phyloP scores from a whole-genome alignment of 345 rosid genomes.

The Eucalyptus sideroxylon region DNA sequence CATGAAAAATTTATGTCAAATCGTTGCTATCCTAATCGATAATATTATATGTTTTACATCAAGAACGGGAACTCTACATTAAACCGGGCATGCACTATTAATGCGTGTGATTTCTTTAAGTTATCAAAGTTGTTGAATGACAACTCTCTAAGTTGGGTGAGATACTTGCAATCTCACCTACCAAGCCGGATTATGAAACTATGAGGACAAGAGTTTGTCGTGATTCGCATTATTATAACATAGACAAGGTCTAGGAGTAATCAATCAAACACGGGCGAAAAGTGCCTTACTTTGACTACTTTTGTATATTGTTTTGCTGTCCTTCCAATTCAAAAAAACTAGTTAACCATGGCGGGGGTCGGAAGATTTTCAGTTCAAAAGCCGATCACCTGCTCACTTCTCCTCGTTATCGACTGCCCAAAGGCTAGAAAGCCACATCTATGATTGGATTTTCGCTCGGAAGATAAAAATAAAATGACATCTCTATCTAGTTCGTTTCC shows the following conservation, averaged over 20 bases:
- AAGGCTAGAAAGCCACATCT: neutral
- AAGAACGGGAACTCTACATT: neutral
- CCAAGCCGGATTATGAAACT: neutral
- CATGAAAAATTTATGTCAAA: neutral
- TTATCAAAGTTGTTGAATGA: neutral
- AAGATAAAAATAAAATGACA: neutral
- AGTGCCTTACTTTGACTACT: neutral
- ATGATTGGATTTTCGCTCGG: neutral
- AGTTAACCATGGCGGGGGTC: neutral
- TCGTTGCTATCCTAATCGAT: neutral
- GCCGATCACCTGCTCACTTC: neutral
- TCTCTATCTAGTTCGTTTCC: neutral
- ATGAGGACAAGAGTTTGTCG: neutral
- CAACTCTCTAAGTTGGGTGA: neutral
- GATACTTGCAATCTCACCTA: neutral
- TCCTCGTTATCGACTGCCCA: neutral
- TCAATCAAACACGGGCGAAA: neutral
- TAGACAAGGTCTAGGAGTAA: neutral
- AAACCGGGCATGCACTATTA: neutral
- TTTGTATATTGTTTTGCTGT: neutral
- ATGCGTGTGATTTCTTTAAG: neutral
- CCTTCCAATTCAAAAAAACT: neutral
- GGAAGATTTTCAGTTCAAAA: neutral
- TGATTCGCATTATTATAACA: neutral
- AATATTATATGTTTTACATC: neutral